phyloP scores from a whole-genome alignment of 2,329 filamentous ascomycete genomes.

The Aureobasidium leucospermi region DNA sequence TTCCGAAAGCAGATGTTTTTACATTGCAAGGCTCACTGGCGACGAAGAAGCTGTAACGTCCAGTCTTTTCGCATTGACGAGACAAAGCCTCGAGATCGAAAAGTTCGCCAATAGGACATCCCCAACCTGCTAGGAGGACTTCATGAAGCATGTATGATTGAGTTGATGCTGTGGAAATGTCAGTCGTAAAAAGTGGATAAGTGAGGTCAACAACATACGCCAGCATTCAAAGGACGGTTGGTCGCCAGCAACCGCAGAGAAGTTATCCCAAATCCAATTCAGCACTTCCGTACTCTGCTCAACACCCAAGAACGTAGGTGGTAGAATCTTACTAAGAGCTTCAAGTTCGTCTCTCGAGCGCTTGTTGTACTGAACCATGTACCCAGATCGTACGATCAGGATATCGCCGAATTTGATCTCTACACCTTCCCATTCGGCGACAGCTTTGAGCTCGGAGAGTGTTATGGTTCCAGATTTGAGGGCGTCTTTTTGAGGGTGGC shows the following conservation, averaged over 20 bases:
- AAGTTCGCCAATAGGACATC: conserved; percentile 45
- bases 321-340: conserved; percentile 29
- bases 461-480: conserved; percentile 30
- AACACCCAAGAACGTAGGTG: conserved; percentile 42
- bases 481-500: conserved; percentile 29
- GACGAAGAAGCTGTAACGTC: conserved; percentile 43
- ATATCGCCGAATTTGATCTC: conserved; percentile 51
- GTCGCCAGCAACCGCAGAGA: conserved; percentile 31
- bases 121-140: conserved; percentile 43
- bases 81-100: conserved; percentile 43
- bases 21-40: conserved; percentile 43
- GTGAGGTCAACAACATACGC: conserved; percentile 18
- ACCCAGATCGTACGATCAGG: conserved; percentile 43
- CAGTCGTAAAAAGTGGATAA: background rate
- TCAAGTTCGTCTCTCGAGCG: conserved; percentile 34
- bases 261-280: conserved; percentile 34
- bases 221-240: conserved; percentile 33
- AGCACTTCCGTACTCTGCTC: conserved; percentile 40
- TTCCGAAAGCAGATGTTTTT: conserved; percentile 12
- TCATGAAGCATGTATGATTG: conserved; percentile 36
- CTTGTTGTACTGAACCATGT: conserved; percentile 34
- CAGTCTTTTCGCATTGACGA: conserved; percentile 30
- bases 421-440: conserved; percentile 41
- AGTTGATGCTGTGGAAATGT: conserved; percentile 22
- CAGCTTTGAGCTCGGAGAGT: conserved; percentile 35